Base-by-base conservation (phyloP, 116 monocot species). In the Papilionanthe hybrid region DNA sequence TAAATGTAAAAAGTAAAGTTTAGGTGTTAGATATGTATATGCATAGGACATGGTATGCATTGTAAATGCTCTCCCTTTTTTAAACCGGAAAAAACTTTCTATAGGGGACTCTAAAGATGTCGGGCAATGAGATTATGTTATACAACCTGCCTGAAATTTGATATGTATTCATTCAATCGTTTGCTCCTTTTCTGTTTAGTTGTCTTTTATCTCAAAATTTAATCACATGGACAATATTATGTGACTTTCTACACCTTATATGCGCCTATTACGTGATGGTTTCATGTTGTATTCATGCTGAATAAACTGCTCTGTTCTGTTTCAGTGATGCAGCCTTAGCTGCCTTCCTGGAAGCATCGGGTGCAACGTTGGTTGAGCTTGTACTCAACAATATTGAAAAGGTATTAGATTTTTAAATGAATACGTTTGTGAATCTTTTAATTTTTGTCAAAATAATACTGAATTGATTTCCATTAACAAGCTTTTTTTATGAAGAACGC, bases 251-350 rank as follows among this genome's bases (percentile, higher is more conserved):
- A 15, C 0, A 13, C 17, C 17, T 56, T 20, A 15, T 45, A 45
- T 6, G 10, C 27, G 27, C 27, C 27, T 65, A 10, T 65, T 65
- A 22, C 37, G 37, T 29, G 37, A 69, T 69, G 0, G 37, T 69
- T 69, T 37, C 27, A 9, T 69, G 69, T 69, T 69, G 32, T 27
- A 32, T 69, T 32, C 69, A 37, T 69, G 15, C n/a, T 72, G 19
- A 74, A 45, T 18, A 47, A 37, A 72, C 12, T 50, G 67, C 78
- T 30, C 32, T 78, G 19, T 78, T 17, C 55, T 55, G n/a, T 86
- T 75, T 30, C 83, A 96, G 96, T 83, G 96, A 96, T 82, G 87
- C 90, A 89, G 93, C 90, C 78, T 66, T 93, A 81, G 91, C 90
- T 72, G 92, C 88, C 73, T 91, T 89, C 32, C 30, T 96, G 74